Evolutionary conservation across 805 yeast species (phyloP), one percentile per base, ranked within the genome.

Genomic region (Candida khao-thaluensis): DNA sequence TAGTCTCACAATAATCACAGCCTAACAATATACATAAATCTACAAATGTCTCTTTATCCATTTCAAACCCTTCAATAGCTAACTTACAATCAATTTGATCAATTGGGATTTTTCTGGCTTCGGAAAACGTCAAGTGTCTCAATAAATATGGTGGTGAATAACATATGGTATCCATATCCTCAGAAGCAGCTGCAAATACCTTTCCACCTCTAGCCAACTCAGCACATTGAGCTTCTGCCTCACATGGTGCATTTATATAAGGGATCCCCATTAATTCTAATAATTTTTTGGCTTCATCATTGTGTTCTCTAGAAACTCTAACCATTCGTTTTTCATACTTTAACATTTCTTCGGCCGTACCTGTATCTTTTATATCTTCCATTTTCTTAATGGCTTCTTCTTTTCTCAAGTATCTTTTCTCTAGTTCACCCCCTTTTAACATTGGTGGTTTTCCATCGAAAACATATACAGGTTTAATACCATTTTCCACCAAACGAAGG

Each of bases 171-270:
- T 93, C 99, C 99, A 93, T 93, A 77, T 93, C 99, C 60, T 93
- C 99, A 5, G 95, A 85, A 1, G 97, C 99, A 2, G 98, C 96
- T 7, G 95, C 99, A 57, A 82, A 93, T 0, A 91, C 98, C 56
- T 88, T 89, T 2, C 96, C 97, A 9, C 79, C 77, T 42, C 80
- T 77, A 3, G 97, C 97, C 34, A 93, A 65, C 47, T 81, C 93
- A 0, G 99, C 98, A 69, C 99, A 93, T 54, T 93, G 98, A 0
- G 99, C 96, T 60, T 93, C 99, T 2, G 99, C 99, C 62, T 93
- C 99, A 58, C 96, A 83, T 1, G 99, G 99, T 0, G 99, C 98
- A 39, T 79, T 81, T 4, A 93, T 84, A 51, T 70, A 86, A 2
- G 99, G 99, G 35, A 93, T 85, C 0, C 99, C 99, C 99, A 93